Evolutionary conservation across 305 asterid species (phyloP), one percentile per base, ranked within the genome.

Genomic region (Solanum hybrid): DNA sequence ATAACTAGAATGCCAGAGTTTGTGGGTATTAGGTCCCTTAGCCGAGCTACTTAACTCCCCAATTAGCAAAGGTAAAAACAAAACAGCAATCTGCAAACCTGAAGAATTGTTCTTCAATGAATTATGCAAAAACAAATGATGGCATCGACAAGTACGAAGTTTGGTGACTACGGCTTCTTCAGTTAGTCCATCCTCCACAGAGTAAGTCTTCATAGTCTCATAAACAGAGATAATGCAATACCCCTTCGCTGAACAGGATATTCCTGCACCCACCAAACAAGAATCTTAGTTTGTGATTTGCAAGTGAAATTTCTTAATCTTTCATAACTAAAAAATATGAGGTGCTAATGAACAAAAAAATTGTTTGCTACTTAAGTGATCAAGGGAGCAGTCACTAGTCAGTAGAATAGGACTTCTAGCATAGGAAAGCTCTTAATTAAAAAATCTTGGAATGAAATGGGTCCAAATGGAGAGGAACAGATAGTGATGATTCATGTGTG

Each of bases 221-320:
- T 96, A 91, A 91, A 96, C 97, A 16, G 96, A 94, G 90, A 94
- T 89, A 93, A 96, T 92, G 94, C 98, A 95, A 89, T 96, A 97
- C 67, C 99, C 99, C 95, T 96, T 96, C 28, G 98, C 98, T 83
- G 99, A 96, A 46, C 94, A 98, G 90, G 99, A 97, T 94, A 97
- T 93, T 91, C 99, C 99, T 97, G 87, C 78, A 86, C 88, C 74
- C 81, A 92, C 90, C 91, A 90, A 90, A 42, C 51, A 20, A 33
- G 34, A 31, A 76, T 67, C 82, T 88, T 28, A 76, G 37, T 87
- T 31, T 76, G 87, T 83, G 40, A 46, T 46, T 40, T 83, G 73
- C 87, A 46, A 83, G 37, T 83, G 39, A 83, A 83, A 83, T 42
- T 83, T 18, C 74, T 18, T 83, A 4, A 83, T 28, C 28, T 46